A percentile compares a stretch with the other conserved stretches of the same genome.
Evolutionary conservation across 2,329 filamentous ascomycete genomes (phyloP).

Genomic region (Exophiala alcalophila): DNA sequence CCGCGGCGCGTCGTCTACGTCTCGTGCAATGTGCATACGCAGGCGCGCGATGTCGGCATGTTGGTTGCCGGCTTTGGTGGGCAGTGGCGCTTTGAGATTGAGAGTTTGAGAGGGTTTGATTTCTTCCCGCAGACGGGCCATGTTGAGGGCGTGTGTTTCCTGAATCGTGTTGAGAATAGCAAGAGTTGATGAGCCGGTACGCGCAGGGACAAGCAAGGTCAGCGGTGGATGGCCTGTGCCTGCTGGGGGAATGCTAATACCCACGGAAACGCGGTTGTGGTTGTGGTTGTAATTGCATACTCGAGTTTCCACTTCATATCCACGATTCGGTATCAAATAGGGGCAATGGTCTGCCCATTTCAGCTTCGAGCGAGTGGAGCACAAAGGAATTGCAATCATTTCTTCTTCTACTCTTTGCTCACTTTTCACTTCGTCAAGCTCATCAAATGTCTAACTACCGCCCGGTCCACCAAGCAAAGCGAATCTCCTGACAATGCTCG

Average conservation of each 20-base stretch:
- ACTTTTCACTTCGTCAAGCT: conserved; percentile 5
- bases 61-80: conserved; percentile 70
- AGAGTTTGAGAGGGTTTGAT: conserved; percentile 88
- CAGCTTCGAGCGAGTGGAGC: no score
- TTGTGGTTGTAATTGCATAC: no score
- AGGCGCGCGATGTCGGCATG: conserved; percentile 87
- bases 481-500: conserved; percentile 92
- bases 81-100: conserved; percentile 71
- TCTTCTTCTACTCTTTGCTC: no score
- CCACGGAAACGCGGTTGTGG: no score
- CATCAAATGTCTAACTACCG: conserved; percentile 38
- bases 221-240: no score
- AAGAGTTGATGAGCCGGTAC: no score
- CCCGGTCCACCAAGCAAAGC: conserved; percentile 89
- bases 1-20: conserved; percentile 86
- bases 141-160: conserved; percentile 63
- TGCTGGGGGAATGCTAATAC: no score
- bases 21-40: conserved; percentile 96
- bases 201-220: no score
- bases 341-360: no score
- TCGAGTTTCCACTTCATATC: no score
- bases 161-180: conserved; percentile 42
- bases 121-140: conserved; percentile 88
- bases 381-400: no score
- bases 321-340: no score